Base-by-base conservation (phyloP, 2,329 filamentous ascomycete species). In the Penicillium digitatum region DNA sequence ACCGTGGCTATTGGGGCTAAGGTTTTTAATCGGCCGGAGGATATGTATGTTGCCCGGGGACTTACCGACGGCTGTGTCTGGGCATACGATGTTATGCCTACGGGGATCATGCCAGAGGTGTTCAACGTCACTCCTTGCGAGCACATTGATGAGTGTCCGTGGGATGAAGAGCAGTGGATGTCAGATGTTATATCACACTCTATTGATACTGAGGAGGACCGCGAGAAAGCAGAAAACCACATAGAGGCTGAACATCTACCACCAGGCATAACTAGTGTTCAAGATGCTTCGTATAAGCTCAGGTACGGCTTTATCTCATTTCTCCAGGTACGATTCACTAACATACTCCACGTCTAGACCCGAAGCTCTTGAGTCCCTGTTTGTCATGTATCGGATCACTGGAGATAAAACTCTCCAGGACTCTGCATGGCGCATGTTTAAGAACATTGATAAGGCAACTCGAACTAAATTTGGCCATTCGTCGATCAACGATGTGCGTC, bases 321-420 rank as follows among this genome's bases (percentile, higher is more conserved):
- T 10, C 16, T 34, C 20, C 2, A 47, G 4, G 29, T 26, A 7
- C 7, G 3, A 3, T 9, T 20, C 24, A 43, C 52, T 55, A 34
- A 58, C 38, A 27, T 34, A 37, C 5, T 32, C 10, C 32, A 12
- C 9, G 27, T n/a, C 34, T 57, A 76, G 69, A 58, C 76, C 82
- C 0, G 82, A 85, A 66, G 82, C 82, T 2, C 82, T 85, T 42
- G 82, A 85, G 65, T 81, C 78, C n/a, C 77, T 85, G 3, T 85
- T 85, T 66, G 74, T 84, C 60, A 71, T 85, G 67, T 84, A 84
- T 61, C 78, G 82, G 20, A 80, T 83, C 42, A 84, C 82, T 0
- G 82, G 82, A 12, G 78, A 83, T 56, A 74, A 73, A 50, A 70
- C 66, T 14, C 70, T 75, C 49, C 72, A 75, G 39, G 76, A 79